Evolutionary conservation across 2,329 filamentous ascomycete genomes (phyloP).

Genomic region (Tetracladium maxilliforme): DNA sequence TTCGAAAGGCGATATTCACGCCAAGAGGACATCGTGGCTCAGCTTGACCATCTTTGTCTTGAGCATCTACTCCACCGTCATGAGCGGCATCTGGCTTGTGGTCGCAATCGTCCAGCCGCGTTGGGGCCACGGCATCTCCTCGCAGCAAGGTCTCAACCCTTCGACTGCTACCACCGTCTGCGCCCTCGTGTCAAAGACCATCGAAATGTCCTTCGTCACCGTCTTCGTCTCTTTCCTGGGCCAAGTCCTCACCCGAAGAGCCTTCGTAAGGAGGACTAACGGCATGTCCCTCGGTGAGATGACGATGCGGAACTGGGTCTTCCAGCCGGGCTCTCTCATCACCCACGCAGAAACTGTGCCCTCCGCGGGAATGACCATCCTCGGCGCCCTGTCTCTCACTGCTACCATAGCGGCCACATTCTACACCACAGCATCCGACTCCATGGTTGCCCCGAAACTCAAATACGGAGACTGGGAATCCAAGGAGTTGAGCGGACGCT

Average conservation of each 20-base stretch:
- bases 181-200: slow-evolving; percentile 59
- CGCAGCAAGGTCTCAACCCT: slow-evolving; percentile 34
- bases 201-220: slow-evolving; percentile 66
- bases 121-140: slow-evolving; percentile 43
- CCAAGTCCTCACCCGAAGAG: slow-evolving; percentile 57
- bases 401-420: slow-evolving; percentile 53
- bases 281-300: slow-evolving; percentile 66
- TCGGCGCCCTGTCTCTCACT: slow-evolving; percentile 49
- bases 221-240: slow-evolving; percentile 63
- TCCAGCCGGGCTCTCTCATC: slow-evolving; percentile 58
- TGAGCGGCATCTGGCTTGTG: slow-evolving; percentile 52
- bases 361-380: slow-evolving; percentile 45
- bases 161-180: slow-evolving; percentile 52
- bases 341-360: slow-evolving; percentile 52
- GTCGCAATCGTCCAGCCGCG: slow-evolving; percentile 46
- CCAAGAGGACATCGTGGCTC: slow-evolving; percentile 24
- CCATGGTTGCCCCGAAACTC: slow-evolving; percentile 60
- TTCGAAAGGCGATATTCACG: slow-evolving; percentile 10
- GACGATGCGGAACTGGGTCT: slow-evolving; percentile 63
- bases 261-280: slow-evolving; percentile 40
- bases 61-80: slow-evolving; percentile 46
- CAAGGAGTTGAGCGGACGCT: slow-evolving; percentile 34
- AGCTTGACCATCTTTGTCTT: slow-evolving; percentile 28
- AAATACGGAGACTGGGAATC: slow-evolving; percentile 37
- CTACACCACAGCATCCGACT: slow-evolving; percentile 65